A percentile compares a stretch with the other conserved stretches of the same genome.
These are phyloP conservation scores for Thamnidium elegans DNA, from an alignment of 192 early-diverging fungal genomes.

Conservation along the genomic window DNA sequence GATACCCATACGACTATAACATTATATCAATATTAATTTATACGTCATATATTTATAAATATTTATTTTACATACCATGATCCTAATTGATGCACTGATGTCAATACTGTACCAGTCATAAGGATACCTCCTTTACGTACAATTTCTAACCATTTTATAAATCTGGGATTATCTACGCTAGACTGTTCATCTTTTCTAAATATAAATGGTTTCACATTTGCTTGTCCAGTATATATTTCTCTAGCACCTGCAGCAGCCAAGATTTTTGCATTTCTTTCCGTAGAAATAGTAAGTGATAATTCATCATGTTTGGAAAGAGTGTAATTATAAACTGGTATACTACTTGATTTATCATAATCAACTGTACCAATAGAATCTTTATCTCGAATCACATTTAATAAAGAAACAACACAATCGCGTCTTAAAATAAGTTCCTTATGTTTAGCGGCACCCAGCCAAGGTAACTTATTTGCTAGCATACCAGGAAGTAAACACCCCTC, in stretches of 20 bases:
- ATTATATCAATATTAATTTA: neutral
- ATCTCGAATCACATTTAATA: slow-evolving; percentile 63
- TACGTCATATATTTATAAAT: neutral
- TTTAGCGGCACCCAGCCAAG: slow-evolving; percentile 47
- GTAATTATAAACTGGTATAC: slow-evolving; percentile 38
- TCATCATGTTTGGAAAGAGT: slow-evolving; percentile 53
- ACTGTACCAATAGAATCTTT: slow-evolving; percentile 52
- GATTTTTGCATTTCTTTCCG: slow-evolving; percentile 42
- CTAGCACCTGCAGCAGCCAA: slow-evolving; percentile 66
- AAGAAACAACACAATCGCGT: slow-evolving; percentile 43
- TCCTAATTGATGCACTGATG: slow-evolving; percentile 68
- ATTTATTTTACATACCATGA: slow-evolving; percentile 42
- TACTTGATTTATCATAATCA: slow-evolving; percentile 34
- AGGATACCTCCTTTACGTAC: slow-evolving; percentile 35
- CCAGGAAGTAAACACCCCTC: slow-evolving; percentile 55
- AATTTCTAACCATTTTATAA: slow-evolving; percentile 30
- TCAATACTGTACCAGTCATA: slow-evolving; percentile 32
- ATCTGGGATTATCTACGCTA: slow-evolving; percentile 32
- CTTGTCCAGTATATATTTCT: slow-evolving; percentile 49
- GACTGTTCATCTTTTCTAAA: slow-evolving; percentile 37
- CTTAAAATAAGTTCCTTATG: slow-evolving; percentile 55
- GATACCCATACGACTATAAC: slow-evolving; percentile 63
- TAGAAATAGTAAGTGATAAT: slow-evolving; percentile 39
- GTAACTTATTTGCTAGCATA: slow-evolving; percentile 35
- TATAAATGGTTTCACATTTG: slow-evolving; percentile 37